phyloP scores from a whole-genome alignment of 1,139 yeast genomes.

The Blastobotrys capitulatus region DNA sequence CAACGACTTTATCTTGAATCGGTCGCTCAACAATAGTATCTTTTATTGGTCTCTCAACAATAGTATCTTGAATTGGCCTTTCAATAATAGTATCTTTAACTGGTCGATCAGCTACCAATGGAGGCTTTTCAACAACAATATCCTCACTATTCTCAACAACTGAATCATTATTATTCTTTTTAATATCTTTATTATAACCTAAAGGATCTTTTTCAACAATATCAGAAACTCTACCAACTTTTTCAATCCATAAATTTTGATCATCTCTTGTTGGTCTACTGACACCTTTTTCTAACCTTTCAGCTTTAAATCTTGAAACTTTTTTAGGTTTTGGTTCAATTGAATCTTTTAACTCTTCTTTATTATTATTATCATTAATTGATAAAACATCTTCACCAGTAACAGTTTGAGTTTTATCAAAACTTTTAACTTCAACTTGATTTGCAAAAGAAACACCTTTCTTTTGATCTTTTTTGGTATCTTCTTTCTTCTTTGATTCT shows the following conservation, averaged over 20 bases:
- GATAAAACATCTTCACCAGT: not conserved
- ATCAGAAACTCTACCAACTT: conserved; percentile 7
- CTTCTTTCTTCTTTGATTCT: not conserved
- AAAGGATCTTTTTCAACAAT: conserved; percentile 2
- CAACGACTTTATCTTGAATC: not conserved
- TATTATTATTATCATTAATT: not conserved
- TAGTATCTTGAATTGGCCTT: conserved; percentile 9
- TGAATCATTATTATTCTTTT: not conserved
- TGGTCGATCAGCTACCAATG: conserved; percentile 13
- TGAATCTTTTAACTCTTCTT: conserved; percentile 8
- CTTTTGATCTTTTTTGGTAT: conserved; percentile 9
- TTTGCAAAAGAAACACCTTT: conserved; percentile 31
- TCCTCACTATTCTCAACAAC: not conserved
- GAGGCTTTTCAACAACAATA: conserved; percentile 5
- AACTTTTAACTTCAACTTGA: conserved; percentile 32
- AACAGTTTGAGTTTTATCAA: conserved; percentile 19
- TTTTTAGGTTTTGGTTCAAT: conserved; percentile 18
- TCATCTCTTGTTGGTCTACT: not conserved
- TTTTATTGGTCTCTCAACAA: conserved; percentile 12
- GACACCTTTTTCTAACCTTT: conserved; percentile 15
- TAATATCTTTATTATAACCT: not conserved
- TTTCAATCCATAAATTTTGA: not conserved
- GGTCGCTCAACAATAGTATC: conserved; percentile 5
- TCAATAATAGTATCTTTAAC: conserved; percentile 7
- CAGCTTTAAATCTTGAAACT: conserved; percentile 32